Evolutionary conservation across 2,329 filamentous ascomycete species (phyloP).

Genomic region (Dryadomyces quercus-mongolicae): DNA sequence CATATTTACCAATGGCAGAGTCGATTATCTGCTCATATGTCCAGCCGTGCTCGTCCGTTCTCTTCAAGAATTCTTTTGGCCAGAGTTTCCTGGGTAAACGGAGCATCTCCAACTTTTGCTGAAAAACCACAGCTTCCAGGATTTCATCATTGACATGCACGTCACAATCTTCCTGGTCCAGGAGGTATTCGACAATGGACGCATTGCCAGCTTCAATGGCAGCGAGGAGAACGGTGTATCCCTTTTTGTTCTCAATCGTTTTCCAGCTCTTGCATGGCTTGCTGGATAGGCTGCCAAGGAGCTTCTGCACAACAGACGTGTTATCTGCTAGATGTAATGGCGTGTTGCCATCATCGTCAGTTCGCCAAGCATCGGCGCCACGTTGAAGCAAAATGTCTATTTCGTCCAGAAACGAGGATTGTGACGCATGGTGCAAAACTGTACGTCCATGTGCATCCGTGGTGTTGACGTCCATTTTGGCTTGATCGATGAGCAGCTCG

Average conservation of each 20-base stretch:
- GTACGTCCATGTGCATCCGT: not conserved
- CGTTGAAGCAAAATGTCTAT: not conserved
- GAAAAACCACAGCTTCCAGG: not conserved
- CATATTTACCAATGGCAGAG: not conserved
- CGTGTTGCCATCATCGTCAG: not conserved
- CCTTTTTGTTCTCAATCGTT: not conserved
- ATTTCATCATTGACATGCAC: not conserved
- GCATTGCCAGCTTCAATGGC: not conserved
- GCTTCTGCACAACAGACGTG: not conserved
- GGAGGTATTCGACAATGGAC: not conserved
- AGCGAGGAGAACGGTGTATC: not conserved
- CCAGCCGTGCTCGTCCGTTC: constrained; percentile 1
- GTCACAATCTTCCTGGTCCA: not conserved
- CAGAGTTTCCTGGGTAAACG: not conserved
- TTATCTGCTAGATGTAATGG: not conserved
- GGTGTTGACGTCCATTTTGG: not conserved
- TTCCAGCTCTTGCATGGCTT: not conserved
- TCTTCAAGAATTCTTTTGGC: not conserved
- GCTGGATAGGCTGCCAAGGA: not conserved
- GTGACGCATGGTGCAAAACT: not conserved
- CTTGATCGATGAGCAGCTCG: not conserved
- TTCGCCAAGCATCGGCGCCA: not conserved
- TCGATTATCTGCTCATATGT: not conserved
- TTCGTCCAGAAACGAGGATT: not conserved
- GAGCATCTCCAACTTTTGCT: not conserved